Evolutionary conservation across 2,329 filamentous ascomycete genomes (phyloP), one percentile per base, ranked within the genome.

Genomic region (Saccharata proteae): DNA sequence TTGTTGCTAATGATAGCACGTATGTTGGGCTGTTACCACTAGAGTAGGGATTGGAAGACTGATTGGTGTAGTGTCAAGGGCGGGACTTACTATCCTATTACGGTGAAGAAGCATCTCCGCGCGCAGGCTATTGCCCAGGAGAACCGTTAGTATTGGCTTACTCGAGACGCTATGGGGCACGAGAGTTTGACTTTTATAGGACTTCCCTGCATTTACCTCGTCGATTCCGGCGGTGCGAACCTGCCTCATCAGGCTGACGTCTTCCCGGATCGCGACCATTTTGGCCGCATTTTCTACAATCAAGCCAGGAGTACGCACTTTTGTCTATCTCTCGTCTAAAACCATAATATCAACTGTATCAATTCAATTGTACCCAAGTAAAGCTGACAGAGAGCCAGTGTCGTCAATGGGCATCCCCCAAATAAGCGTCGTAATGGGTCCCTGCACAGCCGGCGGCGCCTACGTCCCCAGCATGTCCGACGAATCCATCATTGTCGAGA

Each of bases 401-500:
- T 90, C 81, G 43, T 71, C 80, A 2, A 62, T 77, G 43, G 84
- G 85, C 4, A 93, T 96, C 39, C 88, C 88, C 1, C 88, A 96
- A 51, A 80, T 98, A 44, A 78, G 83, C 7, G 84, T 94, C 3
- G 88, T 98, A 27, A 94, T 98, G 88, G 88, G 88, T 1, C 82
- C 88, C 25, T 98, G 90, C 59, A 98, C 90, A 1, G 88, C 88
- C 2, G 88, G 88, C 30, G 88, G 88, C 28, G 88, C 88, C 15
- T 96, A 98, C 53, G 86, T 96, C 8, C 88, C 88, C 8, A 84
- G 83, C 47, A 96, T 98, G 88, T 88, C 81, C 38, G 90, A 96
- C 53, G 90, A 96, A 66, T 85, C 76, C 51, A 94, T 98, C 56
- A 96, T 98, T 41, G 90, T 96, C 22, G 76, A 84, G 49, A 80